Conservation (phyloP, 176 grass and related monocot species). For the Neostapfia colusana region DNA sequence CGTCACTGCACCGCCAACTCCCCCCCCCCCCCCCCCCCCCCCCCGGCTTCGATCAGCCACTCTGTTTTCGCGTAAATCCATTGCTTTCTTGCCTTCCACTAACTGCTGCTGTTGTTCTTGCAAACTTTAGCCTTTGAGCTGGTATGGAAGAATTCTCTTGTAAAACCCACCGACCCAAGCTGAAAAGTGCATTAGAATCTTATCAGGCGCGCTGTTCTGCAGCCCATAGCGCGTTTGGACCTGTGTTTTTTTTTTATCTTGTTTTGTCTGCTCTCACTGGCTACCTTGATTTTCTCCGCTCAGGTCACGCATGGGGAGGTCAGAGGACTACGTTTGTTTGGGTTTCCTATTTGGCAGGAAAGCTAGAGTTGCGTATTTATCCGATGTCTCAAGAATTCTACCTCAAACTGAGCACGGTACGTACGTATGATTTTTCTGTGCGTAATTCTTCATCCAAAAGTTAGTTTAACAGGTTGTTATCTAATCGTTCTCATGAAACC, state of each 20-base stretch:
- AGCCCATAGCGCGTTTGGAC: neutral
- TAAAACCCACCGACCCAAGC: neutral
- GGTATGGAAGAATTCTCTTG: neutral
- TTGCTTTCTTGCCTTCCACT: neutral
- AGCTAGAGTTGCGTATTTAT: conserved; percentile 77
- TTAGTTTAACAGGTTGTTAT: neutral
- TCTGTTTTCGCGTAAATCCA: neutral
- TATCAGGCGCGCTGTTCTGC: neutral
- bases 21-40: too few relatives aligned
- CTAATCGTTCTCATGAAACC: neutral
- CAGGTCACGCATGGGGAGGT: conserved; percentile 94
- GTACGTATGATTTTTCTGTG: conserved; percentile 36
- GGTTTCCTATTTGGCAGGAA: conserved; percentile 80
- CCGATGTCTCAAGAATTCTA: conserved; percentile 83
- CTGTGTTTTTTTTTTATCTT: neutral
- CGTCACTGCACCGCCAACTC: neutral
- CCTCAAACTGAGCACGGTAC: conserved; percentile 60
- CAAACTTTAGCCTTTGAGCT: neutral
- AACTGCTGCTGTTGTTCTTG: neutral
- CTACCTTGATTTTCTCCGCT: neutral
- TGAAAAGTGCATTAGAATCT: neutral
- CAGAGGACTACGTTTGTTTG: conserved; percentile 77
- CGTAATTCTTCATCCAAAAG: neutral
- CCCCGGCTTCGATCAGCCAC: neutral
- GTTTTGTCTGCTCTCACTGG: neutral